Evolutionary conservation across 2,329 filamentous ascomycete genomes (phyloP), one percentile per base, ranked within the genome.

Genomic region (Xylaria multiplex): DNA sequence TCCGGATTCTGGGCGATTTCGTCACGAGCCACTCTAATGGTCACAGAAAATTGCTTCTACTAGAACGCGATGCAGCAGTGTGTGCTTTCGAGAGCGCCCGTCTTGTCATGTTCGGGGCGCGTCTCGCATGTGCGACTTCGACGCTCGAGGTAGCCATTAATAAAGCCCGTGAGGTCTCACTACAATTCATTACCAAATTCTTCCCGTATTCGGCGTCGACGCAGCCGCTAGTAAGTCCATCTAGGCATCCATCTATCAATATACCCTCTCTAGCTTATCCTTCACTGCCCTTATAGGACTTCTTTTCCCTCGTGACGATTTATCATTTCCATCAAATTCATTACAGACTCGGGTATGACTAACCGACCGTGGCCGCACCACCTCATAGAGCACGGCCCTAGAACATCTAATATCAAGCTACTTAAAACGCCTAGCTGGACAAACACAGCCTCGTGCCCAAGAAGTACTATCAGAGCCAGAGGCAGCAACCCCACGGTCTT

Each of bases 81-180:
- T 82, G 81, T 43, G 80, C 78, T 0, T 82, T 82, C 32, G 80
- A 83, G 42, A 76, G 77, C 3, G 77, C 79, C 0, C 76, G 80
- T 0, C 70, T 82, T 1, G 72, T 81, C 1, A 70, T 81, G 16
- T 81, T 80, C 70, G 68, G 69, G 49, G 69, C 71, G 13, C 68
- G 71, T 30, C 68, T 67, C 11, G 63, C 69, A 1, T 65, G 67
- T 8, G 68, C 73, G 1, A 61, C 58, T 9, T 70, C 72, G 1
- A 67, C 65, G n/a, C 69, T 73, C n/a, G 69, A 73, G 22, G 52
- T 62, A 19, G 72, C 71, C 13, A 70, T 76, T n/a, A 62, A 62
- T 32, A 74, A 74, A 59, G 76, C 73, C 2, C 70, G 48, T 3
- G 27, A 48, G 16, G 14, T 73, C 19, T 77, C 77, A 61, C 66